phyloP scores from a whole-genome alignment of 2,329 filamentous ascomycete species.

The Catunica adiposa region DNA sequence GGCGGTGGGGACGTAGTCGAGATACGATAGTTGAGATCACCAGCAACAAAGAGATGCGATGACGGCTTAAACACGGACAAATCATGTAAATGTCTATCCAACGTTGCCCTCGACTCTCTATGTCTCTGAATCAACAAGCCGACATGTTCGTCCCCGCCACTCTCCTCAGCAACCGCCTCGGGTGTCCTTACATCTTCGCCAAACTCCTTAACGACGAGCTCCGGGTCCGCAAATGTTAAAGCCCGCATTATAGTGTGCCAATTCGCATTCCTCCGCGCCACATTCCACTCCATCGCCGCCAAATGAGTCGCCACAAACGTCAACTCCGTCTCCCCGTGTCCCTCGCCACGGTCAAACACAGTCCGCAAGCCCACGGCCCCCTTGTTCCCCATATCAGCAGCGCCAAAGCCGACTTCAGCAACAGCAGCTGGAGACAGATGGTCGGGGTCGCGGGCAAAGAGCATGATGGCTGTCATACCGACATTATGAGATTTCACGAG shows the following conservation, averaged over 20 bases:
- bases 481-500: constrained; percentile 57
- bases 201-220: constrained; percentile 22
- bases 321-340: constrained; percentile 38
- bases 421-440: constrained; percentile 48
- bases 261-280: constrained; percentile 63
- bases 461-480: constrained; percentile 78
- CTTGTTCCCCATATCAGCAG: constrained; percentile 87
- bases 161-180: constrained; percentile 11
- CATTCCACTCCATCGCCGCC: constrained; percentile 69
- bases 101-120: constrained; percentile 21
- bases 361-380: constrained; percentile 71
- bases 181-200: constrained; percentile 3
- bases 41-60: constrained; percentile 69
- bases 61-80: constrained; percentile 57
- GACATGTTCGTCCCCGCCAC: constrained; percentile 16
- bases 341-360: constrained; percentile 31
- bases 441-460: constrained; percentile 54
- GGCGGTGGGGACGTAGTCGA: constrained; percentile 45
- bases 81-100: constrained; percentile 30
- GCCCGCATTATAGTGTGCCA: constrained; percentile 73
- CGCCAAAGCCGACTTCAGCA: constrained; percentile 71
- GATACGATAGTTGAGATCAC: constrained; percentile 92
- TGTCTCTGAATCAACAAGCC: constrained; percentile 22
- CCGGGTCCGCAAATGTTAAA: constrained; percentile 53
- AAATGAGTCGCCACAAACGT: constrained; percentile 83